Evolutionary conservation across 495 filamentous ascomycete genomes (phyloP).

Genomic region (Aspergillus saccharolyticus): DNA sequence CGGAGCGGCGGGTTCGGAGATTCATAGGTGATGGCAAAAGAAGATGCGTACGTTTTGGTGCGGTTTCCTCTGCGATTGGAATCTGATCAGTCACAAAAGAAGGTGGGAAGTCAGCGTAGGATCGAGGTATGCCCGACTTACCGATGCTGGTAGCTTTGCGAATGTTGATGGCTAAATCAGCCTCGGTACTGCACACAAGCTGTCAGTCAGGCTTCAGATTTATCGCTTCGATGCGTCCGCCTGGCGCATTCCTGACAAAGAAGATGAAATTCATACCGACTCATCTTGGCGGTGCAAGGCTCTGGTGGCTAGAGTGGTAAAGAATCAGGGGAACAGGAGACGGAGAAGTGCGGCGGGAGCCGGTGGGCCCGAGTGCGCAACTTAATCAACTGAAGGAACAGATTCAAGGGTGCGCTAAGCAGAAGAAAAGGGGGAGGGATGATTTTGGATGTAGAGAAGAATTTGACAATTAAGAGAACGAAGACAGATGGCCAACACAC

Average conservation of each 20-base stretch:
- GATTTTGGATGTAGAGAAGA: too few species aligned
- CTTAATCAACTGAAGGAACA: slow-evolving; percentile 2
- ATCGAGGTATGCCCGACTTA: slow-evolving; percentile 28
- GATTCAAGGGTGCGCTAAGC: slow-evolving; percentile 13
- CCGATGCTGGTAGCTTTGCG: slow-evolving; percentile 90
- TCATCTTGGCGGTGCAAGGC: slow-evolving; percentile 32
- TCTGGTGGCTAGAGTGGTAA: slow-evolving; percentile 14
- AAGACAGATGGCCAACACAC: too few species aligned
- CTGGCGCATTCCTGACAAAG: not conserved
- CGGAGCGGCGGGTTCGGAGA: not conserved
- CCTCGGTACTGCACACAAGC: slow-evolving; percentile 63
- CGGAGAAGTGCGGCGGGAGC: slow-evolving; percentile 14
- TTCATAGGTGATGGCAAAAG: not conserved
- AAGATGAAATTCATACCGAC: slow-evolving; percentile 36
- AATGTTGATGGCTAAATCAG: slow-evolving; percentile 91
- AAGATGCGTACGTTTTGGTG: slow-evolving; percentile 71
- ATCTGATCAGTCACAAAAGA: slow-evolving; percentile 25
- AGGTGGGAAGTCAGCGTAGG: not conserved
- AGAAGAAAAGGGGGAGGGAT: slow-evolving; percentile 13
- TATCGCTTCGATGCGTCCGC: not conserved
- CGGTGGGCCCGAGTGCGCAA: slow-evolving; percentile 24
- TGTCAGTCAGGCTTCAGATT: slow-evolving; percentile 17
- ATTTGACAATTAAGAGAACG: not conserved
- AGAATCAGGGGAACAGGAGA: slow-evolving; percentile 20
- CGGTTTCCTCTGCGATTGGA: slow-evolving; percentile 68